These are phyloP conservation scores for Sclerotiophoma versabilis DNA, from an alignment of 2,329 filamentous ascomycete species.

Conservation along the genomic window DNA sequence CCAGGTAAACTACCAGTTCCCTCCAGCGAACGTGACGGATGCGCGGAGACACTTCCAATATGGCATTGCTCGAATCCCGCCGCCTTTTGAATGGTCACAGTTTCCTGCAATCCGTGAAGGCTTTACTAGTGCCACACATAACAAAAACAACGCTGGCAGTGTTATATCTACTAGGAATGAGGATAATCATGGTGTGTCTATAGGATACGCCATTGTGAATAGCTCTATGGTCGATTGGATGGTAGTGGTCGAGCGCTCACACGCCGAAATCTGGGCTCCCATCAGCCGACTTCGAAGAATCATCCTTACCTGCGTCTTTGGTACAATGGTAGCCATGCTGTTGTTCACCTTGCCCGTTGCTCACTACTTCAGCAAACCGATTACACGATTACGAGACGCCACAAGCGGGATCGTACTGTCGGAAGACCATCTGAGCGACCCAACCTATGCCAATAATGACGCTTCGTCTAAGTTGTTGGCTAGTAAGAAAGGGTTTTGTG, in stretches of 20 bases:
- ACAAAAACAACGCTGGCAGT: slow-evolving; percentile 72
- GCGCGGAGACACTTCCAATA: slow-evolving; percentile 37
- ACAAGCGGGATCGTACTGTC: slow-evolving; percentile 76
- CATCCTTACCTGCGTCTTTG: slow-evolving; percentile 83
- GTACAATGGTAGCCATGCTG: slow-evolving; percentile 75
- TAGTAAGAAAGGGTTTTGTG: slow-evolving; percentile 55
- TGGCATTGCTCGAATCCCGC: slow-evolving; percentile 30
- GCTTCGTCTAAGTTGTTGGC: slow-evolving; percentile 37
- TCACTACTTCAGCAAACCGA: slow-evolving; percentile 81
- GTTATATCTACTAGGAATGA: slow-evolving; percentile 76
- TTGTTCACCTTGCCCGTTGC: slow-evolving; percentile 78
- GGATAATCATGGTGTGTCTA: slow-evolving; percentile 70
- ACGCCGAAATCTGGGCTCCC: slow-evolving; percentile 75
- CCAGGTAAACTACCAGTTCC: slow-evolving; percentile 40
- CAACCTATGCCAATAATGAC: slow-evolving; percentile 50
- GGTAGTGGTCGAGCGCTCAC: slow-evolving; percentile 78
- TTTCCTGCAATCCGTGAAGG: slow-evolving; percentile 71
- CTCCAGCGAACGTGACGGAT: slow-evolving; percentile 36
- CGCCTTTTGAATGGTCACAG: slow-evolving; percentile 62
- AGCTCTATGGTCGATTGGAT: slow-evolving; percentile 80
- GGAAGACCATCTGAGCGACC: slow-evolving; percentile 53
- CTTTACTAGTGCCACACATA: slow-evolving; percentile 57
- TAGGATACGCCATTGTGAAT: slow-evolving; percentile 76
- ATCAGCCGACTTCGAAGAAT: slow-evolving; percentile 79
- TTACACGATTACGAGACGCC: slow-evolving; percentile 75